A percentile compares a stretch with the other conserved stretches of the same genome.
Conservation (phyloP, 352 stramenopile species). For the Pythium graminicola region DNA sequence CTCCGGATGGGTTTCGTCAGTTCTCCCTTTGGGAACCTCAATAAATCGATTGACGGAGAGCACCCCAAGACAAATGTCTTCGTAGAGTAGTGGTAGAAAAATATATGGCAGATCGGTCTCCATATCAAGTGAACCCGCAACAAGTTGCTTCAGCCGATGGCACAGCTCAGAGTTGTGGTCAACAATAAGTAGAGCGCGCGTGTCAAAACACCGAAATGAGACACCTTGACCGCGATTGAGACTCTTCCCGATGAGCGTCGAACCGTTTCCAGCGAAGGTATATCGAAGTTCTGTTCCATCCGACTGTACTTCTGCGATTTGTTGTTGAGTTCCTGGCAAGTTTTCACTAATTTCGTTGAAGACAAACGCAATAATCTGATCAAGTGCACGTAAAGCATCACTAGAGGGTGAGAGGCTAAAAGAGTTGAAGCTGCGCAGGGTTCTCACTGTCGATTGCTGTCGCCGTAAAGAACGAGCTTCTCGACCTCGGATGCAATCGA, state of each 20-base stretch:
- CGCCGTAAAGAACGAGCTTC: slow-evolving; percentile 29
- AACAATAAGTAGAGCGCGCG: slow-evolving; percentile 34
- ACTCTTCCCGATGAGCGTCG: slow-evolving; percentile 25
- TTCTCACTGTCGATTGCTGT: slow-evolving; percentile 23
- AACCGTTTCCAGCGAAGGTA: slow-evolving; percentile 44
- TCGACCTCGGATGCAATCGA: slow-evolving; percentile 49
- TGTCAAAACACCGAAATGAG: slow-evolving; percentile 51
- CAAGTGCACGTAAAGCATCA: slow-evolving; percentile 42
- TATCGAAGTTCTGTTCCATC: slow-evolving; percentile 40
- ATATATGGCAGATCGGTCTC: slow-evolving; percentile 39
- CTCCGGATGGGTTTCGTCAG: slow-evolving; percentile 59
- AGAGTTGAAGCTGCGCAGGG: slow-evolving; percentile 26
- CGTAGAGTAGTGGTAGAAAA: slow-evolving; percentile 58
- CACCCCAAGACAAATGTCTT: slow-evolving; percentile 53
- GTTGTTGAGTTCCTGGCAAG: slow-evolving; percentile 45
- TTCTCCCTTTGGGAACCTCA: slow-evolving; percentile 44
- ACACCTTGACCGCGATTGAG: slow-evolving; percentile 45
- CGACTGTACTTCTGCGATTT: slow-evolving; percentile 49
- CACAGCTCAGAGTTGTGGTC: slow-evolving; percentile 28
- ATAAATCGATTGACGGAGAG: slow-evolving; percentile 56
- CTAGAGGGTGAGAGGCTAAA: slow-evolving; percentile 46
- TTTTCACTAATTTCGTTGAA: slow-evolving; percentile 43
- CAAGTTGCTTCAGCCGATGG: slow-evolving; percentile 24
- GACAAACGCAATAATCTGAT: slow-evolving; percentile 33
- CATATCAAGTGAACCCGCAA: not conserved